A percentile compares a stretch with the other conserved stretches of the same genome.
Conservation (phyloP, 2,329 filamentous ascomycete genomes). For the Apiospora malaysiana region DNA sequence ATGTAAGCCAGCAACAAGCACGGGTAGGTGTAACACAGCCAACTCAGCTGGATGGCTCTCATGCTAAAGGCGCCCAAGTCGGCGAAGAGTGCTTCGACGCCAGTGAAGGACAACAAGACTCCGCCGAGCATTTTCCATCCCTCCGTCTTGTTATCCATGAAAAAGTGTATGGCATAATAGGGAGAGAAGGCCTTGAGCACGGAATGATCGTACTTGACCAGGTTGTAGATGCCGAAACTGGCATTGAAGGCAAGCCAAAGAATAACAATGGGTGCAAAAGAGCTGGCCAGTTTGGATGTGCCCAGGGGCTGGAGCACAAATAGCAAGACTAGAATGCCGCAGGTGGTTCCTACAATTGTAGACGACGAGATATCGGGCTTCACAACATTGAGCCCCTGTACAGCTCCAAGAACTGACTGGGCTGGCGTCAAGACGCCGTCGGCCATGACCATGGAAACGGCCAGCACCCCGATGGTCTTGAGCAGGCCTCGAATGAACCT, state of each 20-base stretch:
- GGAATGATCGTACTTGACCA: constrained; percentile 56
- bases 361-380: constrained; percentile 58
- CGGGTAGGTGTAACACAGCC: constrained; percentile 72
- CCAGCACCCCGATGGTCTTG: constrained; percentile 68
- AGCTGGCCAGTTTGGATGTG: constrained; percentile 62
- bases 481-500: constrained; percentile 56
- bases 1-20: constrained; percentile 70
- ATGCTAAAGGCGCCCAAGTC: constrained; percentile 78
- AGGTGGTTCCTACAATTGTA: constrained; percentile 67
- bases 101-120: constrained; percentile 76
- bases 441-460: constrained; percentile 70
- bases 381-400: constrained; percentile 68
- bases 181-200: constrained; percentile 64
- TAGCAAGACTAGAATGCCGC: constrained; percentile 67
- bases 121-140: constrained; percentile 74
- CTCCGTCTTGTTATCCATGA: constrained; percentile 61
- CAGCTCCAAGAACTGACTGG: constrained; percentile 72
- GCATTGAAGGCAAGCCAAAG: constrained; percentile 71
- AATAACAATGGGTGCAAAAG: constrained; percentile 71
- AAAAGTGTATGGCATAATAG: constrained; percentile 65
- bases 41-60: constrained; percentile 74
- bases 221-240: constrained; percentile 68
- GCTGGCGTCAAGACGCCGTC: constrained; percentile 72
- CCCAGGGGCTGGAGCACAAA: constrained; percentile 71
- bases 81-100: constrained; percentile 79